Evolutionary conservation across 2,329 filamentous ascomycete species (phyloP).

Genomic region (Epichloe glyceriae): DNA sequence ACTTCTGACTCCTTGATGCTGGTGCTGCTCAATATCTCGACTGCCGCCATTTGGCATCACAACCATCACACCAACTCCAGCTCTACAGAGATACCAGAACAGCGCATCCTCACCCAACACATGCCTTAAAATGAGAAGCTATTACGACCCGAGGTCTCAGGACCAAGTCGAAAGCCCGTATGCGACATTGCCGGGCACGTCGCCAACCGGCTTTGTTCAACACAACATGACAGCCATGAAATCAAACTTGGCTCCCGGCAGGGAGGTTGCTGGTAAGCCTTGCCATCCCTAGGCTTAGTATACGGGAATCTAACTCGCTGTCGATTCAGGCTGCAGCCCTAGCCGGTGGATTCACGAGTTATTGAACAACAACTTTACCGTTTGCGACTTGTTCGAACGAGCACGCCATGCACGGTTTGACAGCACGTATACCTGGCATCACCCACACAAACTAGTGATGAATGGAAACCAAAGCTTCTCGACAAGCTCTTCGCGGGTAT

Average conservation of each 20-base stretch:
- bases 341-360: conserved; percentile 30
- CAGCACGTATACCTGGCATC: conserved; percentile 20
- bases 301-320: neutral
- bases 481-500: conserved; percentile 12
- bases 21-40: neutral
- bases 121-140: conserved; percentile 14
- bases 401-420: conserved; percentile 18
- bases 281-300: neutral
- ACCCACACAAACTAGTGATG: conserved; percentile 23
- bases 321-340: conserved; percentile 21
- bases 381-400: conserved; percentile 24
- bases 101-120: neutral
- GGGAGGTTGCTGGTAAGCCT: conserved; percentile 17
- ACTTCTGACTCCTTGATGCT: neutral
- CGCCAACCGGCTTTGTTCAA: conserved; percentile 14
- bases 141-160: conserved; percentile 17
- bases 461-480: conserved; percentile 27
- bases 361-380: conserved; percentile 23
- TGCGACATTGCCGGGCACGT: conserved; percentile 20
- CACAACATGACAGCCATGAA: conserved; percentile 22
- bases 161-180: conserved; percentile 18
- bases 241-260: conserved; percentile 13
- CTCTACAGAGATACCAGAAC: neutral
- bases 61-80: neutral
- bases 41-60: neutral